Evolutionary conservation across 495 filamentous ascomycete species (phyloP), one percentile per base, ranked within the genome.

Genomic region (Lophiotrema nucula): DNA sequence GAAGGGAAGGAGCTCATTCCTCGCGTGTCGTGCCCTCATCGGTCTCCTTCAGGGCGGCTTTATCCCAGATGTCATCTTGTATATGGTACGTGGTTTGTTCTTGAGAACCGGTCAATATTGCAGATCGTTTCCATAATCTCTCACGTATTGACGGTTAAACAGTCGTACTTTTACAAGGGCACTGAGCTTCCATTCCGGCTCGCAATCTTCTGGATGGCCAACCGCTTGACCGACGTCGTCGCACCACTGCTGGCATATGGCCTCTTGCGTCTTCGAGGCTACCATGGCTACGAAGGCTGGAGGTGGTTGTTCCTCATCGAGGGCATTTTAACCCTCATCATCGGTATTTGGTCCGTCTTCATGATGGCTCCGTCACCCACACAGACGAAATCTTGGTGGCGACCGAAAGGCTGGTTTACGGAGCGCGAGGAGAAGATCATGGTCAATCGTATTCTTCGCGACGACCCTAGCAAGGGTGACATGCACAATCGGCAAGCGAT

Each of bases 361-460:
- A 26, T 83, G 70, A 83, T 91, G 76, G 85, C 87, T 0, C 74
- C 88, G 0, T 85, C 83, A 0, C 87, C 88, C 0, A 85, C 80
- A 2, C 86, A 92, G 58, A 90, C 88, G 0, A 75, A 74, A 22
- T 83, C 81, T 28, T 76, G 77, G 68, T 82, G 88, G 62, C 78
- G 87, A 1, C 86, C 87, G 0, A 87, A 84, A 53, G 86, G 86
- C 5, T 89, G 85, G 85, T 89, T 89, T 64, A 81, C 72, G 5
- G 83, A 85, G 24, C 42, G 53, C 4, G 75, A 77, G 45, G 74
- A 75, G n/a, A 55, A 45, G 33, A 60, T 60, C 22, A 55, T 58
- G 26, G 55, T 58, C 31, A 58, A 58, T 31, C 22, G 55, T 3
- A 43, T 53, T 13, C 21, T 90, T 23, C 77, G 84, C 23, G 86